Percentiles rank a stretch among this genome's conserved stretches.
These are phyloP conservation scores for Theileria orientalis DNA, from an alignment of 169 alveolate species.

Conservation along the genomic window DNA sequence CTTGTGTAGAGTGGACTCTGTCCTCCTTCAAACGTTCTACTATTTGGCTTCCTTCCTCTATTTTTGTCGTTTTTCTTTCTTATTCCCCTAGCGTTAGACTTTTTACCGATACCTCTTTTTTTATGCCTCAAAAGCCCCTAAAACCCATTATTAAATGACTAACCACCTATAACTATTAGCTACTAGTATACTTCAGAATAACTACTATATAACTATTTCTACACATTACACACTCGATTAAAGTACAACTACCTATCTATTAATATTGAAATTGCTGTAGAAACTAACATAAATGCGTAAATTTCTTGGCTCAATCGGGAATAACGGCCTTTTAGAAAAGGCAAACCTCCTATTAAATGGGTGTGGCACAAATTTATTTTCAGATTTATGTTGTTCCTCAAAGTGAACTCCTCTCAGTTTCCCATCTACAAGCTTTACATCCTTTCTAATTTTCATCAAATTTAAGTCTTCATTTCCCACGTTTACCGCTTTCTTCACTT, in stretches of 20 bases:
- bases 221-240: neutral
- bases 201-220: neutral
- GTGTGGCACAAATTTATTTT: conserved; percentile 59
- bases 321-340: conserved; percentile 71
- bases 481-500: too few relatives aligned
- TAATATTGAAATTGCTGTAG: neutral
- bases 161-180: too few relatives aligned
- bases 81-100: conserved; percentile 77
- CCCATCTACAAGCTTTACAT: conserved; percentile 22
- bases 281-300: conserved; percentile 65
- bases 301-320: conserved; percentile 81
- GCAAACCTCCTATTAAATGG: conserved; percentile 83
- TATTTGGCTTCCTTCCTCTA: conserved; percentile 74
- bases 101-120: conserved; percentile 81
- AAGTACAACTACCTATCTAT: too few relatives aligned
- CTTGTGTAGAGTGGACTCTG: conserved; percentile 78
- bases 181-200: neutral
- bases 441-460: conserved; percentile 4
- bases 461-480: too few relatives aligned
- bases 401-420: conserved; percentile 57
- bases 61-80: conserved; percentile 70
- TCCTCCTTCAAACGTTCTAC: conserved; percentile 82
- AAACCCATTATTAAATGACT: neutral
- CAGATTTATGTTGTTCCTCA: neutral
- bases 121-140: conserved; percentile 72